These are phyloP conservation scores for Boechera retrofracta DNA, from an alignment of 345 rosid species.

Conservation along the genomic window DNA sequence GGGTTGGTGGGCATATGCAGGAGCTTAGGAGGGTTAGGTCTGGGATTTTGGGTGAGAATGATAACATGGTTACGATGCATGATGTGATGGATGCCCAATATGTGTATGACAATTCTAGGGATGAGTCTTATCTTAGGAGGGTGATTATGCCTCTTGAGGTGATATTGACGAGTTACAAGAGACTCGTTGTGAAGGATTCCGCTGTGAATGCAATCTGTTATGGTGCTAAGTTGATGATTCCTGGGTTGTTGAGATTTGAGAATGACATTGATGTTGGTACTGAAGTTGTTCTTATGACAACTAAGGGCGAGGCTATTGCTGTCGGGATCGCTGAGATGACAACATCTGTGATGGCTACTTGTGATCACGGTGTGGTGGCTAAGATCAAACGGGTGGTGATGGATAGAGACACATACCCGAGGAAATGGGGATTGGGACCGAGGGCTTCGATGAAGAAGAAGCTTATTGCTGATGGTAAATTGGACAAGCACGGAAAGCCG, in stretches of 20 bases:
- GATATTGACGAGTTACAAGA: conserved; percentile 88
- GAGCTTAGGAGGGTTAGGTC: conserved; percentile 94
- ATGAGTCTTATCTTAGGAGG: conserved; percentile 84
- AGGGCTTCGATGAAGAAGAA: conserved; percentile 90
- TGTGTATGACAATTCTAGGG: conserved; percentile 66
- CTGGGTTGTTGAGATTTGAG: conserved; percentile 86
- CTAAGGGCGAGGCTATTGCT: conserved; percentile 94
- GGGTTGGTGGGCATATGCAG: conserved; percentile 98
- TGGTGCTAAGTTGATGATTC: conserved; percentile 96
- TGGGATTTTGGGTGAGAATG: conserved; percentile 87
- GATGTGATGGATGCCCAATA: conserved; percentile 99
- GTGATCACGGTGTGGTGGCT: conserved; percentile 96
- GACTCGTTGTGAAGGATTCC: conserved; percentile 90
- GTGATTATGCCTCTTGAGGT: conserved; percentile 91
- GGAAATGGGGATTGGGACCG: conserved; percentile 97
- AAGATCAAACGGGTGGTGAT: conserved; percentile 97
- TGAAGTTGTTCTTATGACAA: conserved; percentile 93
- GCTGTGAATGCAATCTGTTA: conserved; percentile 96
- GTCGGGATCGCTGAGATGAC: conserved; percentile 98
- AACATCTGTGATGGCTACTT: conserved; percentile 90
- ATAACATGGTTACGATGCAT: conserved; percentile 98
- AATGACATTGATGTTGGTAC: conserved; percentile 86
- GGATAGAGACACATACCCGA: conserved; percentile 96
- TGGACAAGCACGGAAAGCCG: conserved; percentile 92
- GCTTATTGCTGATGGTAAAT: conserved; percentile 74